Percentiles rank a stretch among this genome's conserved stretches.
phyloP scores from a whole-genome alignment of 2,329 filamentous ascomycete genomes.

The Fusarium tricinctum region DNA sequence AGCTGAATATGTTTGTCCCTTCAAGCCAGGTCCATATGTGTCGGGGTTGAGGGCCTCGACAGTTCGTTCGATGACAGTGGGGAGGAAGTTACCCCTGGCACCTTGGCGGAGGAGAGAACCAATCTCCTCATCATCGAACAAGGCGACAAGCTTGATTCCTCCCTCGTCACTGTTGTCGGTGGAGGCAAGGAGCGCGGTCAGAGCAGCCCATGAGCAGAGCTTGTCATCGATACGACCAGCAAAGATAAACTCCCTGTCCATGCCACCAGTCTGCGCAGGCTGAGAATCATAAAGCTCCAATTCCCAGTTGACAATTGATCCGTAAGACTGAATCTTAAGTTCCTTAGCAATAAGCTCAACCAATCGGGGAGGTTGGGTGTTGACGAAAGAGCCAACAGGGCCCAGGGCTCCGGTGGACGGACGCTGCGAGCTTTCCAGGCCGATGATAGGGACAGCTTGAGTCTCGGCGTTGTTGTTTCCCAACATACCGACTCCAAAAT shows the following conservation, averaged over 20 bases:
- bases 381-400: conserved; percentile 78
- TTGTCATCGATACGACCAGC: conserved; percentile 97
- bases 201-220: conserved; percentile 92
- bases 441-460: conserved; percentile 93
- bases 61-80: conserved; percentile 83
- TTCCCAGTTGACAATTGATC: conserved; percentile 93
- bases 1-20: conserved; percentile 83
- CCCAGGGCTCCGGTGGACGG: conserved; percentile 63
- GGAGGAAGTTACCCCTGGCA: conserved; percentile 89
- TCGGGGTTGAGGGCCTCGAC: conserved; percentile 75
- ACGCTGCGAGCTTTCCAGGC: conserved; percentile 77
- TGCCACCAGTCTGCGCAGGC: conserved; percentile 83
- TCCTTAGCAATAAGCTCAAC: conserved; percentile 85
- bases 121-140: conserved; percentile 98
- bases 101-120: conserved; percentile 92
- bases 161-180: conserved; percentile 69
- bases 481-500: conserved; percentile 85
- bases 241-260: conserved; percentile 95
- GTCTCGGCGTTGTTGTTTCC: conserved; percentile 85
- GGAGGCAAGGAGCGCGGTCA: conserved; percentile 83
- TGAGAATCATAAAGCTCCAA: conserved; percentile 94
- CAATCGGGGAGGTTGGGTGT: conserved; percentile 86
- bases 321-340: conserved; percentile 78
- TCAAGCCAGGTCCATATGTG: conserved; percentile 69
- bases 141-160: conserved; percentile 89